Evolutionary conservation across 345 rosid species (phyloP).

Genomic region (Zanthoxylum bungeanum): DNA sequence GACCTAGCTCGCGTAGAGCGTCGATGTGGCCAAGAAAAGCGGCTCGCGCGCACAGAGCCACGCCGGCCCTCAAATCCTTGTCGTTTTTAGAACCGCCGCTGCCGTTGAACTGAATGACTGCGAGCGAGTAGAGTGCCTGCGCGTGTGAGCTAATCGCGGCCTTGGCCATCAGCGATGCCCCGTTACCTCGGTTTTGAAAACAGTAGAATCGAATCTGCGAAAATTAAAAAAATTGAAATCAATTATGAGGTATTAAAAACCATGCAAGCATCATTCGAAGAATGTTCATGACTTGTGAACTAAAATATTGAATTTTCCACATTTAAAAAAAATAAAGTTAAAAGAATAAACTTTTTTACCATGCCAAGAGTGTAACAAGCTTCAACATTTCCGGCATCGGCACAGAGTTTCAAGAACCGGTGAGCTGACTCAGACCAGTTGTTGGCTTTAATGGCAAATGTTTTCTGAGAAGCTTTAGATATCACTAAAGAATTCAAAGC

Average conservation of each 20-base stretch:
- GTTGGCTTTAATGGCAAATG: slow-evolving; percentile 54
- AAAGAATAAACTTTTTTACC: slow-evolving; percentile 35
- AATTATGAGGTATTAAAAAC: background rate
- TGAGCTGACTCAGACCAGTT: slow-evolving; percentile 89
- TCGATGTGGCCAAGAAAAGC: slow-evolving; percentile 89
- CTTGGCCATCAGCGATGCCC: slow-evolving; percentile 91
- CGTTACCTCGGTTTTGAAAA: slow-evolving; percentile 69
- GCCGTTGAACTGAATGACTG: slow-evolving; percentile 94
- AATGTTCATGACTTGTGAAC: slow-evolving; percentile 9
- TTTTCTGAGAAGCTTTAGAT: slow-evolving; percentile 54
- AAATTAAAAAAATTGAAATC: slow-evolving; percentile 3
- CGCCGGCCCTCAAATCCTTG: slow-evolving; percentile 90
- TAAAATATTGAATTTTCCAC: background rate
- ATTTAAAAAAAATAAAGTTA: background rate
- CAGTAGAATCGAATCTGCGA: slow-evolving; percentile 88
- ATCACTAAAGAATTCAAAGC: slow-evolving; percentile 54
- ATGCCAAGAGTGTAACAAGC: slow-evolving; percentile 96
- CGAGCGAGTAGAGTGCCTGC: slow-evolving; percentile 74
- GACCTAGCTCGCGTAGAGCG: slow-evolving; percentile 94
- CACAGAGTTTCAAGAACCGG: slow-evolving; percentile 71
- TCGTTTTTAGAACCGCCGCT: slow-evolving; percentile 95
- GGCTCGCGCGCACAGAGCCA: slow-evolving; percentile 87
- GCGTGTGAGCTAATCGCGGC: slow-evolving; percentile 92
- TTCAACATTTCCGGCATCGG: slow-evolving; percentile 84
- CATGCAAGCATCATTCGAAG: background rate